A percentile compares a stretch with the other conserved stretches of the same genome.
phyloP scores from a whole-genome alignment of 179 eudicot species.

The Patellifolia procumbens region DNA sequence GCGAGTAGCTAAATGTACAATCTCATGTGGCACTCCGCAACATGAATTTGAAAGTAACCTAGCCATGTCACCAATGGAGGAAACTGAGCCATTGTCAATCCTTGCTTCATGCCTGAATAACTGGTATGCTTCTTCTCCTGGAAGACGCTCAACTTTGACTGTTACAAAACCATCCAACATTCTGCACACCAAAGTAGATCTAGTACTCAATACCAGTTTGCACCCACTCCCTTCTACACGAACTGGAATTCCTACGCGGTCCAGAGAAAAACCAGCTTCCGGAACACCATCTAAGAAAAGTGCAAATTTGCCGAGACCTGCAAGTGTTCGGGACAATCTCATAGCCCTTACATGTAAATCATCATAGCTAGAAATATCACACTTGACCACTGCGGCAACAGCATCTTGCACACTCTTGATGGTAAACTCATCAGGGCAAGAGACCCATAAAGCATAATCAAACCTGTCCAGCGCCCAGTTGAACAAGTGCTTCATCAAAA shows the following conservation, averaged over 20 bases:
- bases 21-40: slow-evolving; percentile 2
- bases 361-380: background rate
- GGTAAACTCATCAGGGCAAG: background rate
- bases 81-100: background rate
- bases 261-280: background rate
- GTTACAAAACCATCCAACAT: background rate
- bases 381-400: slow-evolving; percentile 1
- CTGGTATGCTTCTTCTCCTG: slow-evolving; percentile 6
- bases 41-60: background rate
- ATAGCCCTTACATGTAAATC: background rate
- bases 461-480: background rate
- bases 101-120: slow-evolving; percentile 17
- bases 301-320: slow-evolving; percentile 6
- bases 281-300: slow-evolving; percentile 22
- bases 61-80: slow-evolving; percentile 3
- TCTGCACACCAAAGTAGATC: background rate
- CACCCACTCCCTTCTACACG: slow-evolving; percentile 7
- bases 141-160: background rate
- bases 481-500: slow-evolving; percentile 18
- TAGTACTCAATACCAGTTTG: slow-evolving; percentile 16
- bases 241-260: background rate
- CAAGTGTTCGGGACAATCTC: background rate
- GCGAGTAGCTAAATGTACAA: background rate
- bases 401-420: slow-evolving; percentile 12
- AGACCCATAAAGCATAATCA: slow-evolving; percentile 10